Evolutionary conservation across 1,139 yeast genomes (phyloP), one percentile per base, ranked within the genome.

Genomic region (Hemisphaericaspora subhashii): DNA sequence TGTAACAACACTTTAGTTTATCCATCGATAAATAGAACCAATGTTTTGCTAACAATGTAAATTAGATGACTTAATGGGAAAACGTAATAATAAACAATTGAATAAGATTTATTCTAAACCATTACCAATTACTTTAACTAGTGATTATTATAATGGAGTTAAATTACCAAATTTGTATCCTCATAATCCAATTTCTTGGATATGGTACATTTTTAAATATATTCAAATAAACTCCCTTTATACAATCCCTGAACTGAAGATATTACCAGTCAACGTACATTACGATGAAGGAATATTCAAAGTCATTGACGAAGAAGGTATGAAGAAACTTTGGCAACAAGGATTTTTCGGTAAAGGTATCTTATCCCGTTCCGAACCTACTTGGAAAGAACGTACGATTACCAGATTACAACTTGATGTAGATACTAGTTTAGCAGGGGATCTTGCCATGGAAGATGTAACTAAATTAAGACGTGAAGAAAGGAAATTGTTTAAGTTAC

Each of bases 261-360:
- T 51, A n/a, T 44, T 54, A 12, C 46, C 46, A n/a, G 47, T 65
- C 24, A 39, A 37, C 11, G 71, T 68, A 3, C 45, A 40, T 12
- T 55, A 53, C 12, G 56, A 63, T 22, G 58, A 64, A 40, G 68
- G 66, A 10, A 48, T 62, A 1, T 80, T 81, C 53, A 64, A 64
- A 41, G 81, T 81, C 1, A 50, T 52, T 3, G 72, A 74, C 39
- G 63, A 57, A 1, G 50, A 54, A 0, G 79, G 74, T 30, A 83
- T 83, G 78, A 52, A 56, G n/a, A 59, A 60, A 22, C 65, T 92
- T 7, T 92, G 98, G 98, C 64, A 73, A 22, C 76, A 76, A 53
- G 99, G 99, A 0, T 92, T 89, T 56, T 94, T 88, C 55, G 99
- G 99, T 8, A 92, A 92, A 53, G 99, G 98, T 2, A 74, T 79